Conservation (phyloP, 768 basidiomycete genomes). For the Pholiota molesta region DNA sequence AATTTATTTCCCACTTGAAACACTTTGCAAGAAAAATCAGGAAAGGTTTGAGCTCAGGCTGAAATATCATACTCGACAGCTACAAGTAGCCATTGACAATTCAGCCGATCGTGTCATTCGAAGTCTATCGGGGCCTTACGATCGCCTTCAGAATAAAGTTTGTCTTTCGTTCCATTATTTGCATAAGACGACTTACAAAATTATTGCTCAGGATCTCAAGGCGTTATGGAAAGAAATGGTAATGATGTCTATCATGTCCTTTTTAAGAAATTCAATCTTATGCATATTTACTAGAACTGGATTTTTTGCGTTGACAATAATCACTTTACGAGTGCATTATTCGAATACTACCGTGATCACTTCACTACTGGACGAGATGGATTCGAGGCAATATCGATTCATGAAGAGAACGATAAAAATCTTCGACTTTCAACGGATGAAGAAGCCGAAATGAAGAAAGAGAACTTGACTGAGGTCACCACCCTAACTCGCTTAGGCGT, state of each 20-base stretch:
- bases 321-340: slow-evolving; percentile 21
- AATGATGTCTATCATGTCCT: not conserved
- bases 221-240: slow-evolving; percentile 20
- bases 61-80: slow-evolving; percentile 5
- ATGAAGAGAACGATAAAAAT: too few relatives aligned
- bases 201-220: slow-evolving; percentile 10
- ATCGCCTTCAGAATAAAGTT: slow-evolving; percentile 10
- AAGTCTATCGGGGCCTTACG: slow-evolving; percentile 8
- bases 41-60: slow-evolving; percentile 8
- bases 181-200: not conserved
- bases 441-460: not conserved
- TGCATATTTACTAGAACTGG: slow-evolving; percentile 18
- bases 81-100: slow-evolving; percentile 9
- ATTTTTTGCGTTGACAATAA: slow-evolving; percentile 29
- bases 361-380: slow-evolving; percentile 11
- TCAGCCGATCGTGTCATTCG: slow-evolving; percentile 7
- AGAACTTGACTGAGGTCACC: not conserved
- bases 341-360: slow-evolving; percentile 25
- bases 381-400: too few relatives aligned
- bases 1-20: slow-evolving; percentile 7
- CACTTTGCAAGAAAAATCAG: slow-evolving; percentile 6
- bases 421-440: too few relatives aligned
- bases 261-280: not conserved
- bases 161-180: not conserved
- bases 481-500: slow-evolving; percentile 4